These are phyloP conservation scores for Cyclostephanos invisitatus DNA, from an alignment of 108 stramenopile species.

Conservation along the genomic window DNA sequence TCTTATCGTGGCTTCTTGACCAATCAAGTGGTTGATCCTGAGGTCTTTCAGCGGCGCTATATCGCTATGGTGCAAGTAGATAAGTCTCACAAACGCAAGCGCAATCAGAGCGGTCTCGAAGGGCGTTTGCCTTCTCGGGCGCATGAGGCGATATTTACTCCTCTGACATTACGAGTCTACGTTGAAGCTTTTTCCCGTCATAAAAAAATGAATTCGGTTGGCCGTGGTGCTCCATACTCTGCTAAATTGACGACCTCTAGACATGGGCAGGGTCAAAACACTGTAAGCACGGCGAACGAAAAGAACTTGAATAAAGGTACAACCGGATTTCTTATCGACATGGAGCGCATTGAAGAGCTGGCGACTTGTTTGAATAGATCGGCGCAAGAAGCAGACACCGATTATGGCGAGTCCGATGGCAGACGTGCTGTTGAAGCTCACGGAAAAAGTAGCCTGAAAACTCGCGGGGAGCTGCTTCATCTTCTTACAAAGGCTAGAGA, in stretches of 20 bases:
- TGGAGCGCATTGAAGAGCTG: conserved; percentile 1
- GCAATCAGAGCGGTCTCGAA: not conserved
- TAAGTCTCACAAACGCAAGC: conserved; percentile 10
- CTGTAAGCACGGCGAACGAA: conserved; percentile 8
- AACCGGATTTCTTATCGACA: not conserved
- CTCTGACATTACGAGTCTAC: conserved; percentile 4
- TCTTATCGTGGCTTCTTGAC: conserved; percentile 45
- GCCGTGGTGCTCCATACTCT: conserved; percentile 23
- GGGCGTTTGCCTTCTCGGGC: not conserved
- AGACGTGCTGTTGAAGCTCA: not conserved
- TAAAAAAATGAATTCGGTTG: not conserved
- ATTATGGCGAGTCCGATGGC: not conserved
- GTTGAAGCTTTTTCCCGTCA: conserved; percentile 10
- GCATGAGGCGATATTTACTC: conserved; percentile 13
- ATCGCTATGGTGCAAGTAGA: conserved; percentile 28
- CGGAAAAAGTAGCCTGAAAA: conserved; percentile 25
- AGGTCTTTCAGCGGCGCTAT: conserved; percentile 28
- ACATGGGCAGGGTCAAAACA: conserved; percentile 13
- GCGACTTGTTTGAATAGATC: conserved; percentile 5
- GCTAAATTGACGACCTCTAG: conserved; percentile 17
- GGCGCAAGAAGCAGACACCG: not conserved
- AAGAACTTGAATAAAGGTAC: not conserved
- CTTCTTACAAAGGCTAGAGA: conserved; percentile 39
- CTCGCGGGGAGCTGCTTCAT: conserved; percentile 37
- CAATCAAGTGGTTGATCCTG: conserved; percentile 34